Evolutionary conservation across 108 stramenopile genomes (phyloP).

Genomic region (Cyclostephanos invisitatus): DNA sequence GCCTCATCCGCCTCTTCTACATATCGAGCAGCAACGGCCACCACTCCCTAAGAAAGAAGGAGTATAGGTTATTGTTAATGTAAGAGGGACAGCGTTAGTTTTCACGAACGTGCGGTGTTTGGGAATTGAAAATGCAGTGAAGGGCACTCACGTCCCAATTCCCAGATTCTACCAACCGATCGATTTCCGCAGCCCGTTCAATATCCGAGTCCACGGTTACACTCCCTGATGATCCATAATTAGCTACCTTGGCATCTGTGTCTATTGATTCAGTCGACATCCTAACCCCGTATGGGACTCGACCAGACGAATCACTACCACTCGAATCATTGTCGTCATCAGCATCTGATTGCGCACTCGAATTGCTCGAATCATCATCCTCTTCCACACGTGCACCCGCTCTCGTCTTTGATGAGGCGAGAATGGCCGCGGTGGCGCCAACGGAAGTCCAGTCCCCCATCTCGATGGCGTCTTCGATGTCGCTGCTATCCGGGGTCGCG

Average conservation of each 20-base stretch:
- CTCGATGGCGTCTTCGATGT: slow-evolving; percentile 78
- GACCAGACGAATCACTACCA: not conserved
- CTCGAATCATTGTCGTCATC: not conserved
- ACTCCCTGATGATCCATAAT: slow-evolving; percentile 34
- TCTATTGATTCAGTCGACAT: slow-evolving; percentile 1
- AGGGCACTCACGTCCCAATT: slow-evolving; percentile 36
- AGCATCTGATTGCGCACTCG: not conserved
- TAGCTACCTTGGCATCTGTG: slow-evolving; percentile 30
- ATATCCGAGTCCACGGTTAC: slow-evolving; percentile 16
- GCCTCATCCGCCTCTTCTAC: slow-evolving; percentile 37
- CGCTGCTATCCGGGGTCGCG: slow-evolving; percentile 5
- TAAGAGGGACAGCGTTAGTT: not conserved
- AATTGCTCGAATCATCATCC: not conserved
- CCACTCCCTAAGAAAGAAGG: slow-evolving; percentile 26
- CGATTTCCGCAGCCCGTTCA: slow-evolving; percentile 33
- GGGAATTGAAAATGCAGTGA: not conserved
- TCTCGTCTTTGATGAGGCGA: slow-evolving; percentile 63
- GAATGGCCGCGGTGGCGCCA: slow-evolving; percentile 82
- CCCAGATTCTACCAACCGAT: slow-evolving; percentile 36
- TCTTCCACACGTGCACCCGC: not conserved
- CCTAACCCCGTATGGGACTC: not conserved
- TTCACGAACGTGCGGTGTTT: not conserved
- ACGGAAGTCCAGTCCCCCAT: slow-evolving; percentile 88
- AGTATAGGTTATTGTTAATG: slow-evolving; percentile 4
- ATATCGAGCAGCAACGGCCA: slow-evolving; percentile 47